These are phyloP conservation scores for Haplographium delicatum DNA, from an alignment of 495 filamentous ascomycete genomes.

Conservation along the genomic window DNA sequence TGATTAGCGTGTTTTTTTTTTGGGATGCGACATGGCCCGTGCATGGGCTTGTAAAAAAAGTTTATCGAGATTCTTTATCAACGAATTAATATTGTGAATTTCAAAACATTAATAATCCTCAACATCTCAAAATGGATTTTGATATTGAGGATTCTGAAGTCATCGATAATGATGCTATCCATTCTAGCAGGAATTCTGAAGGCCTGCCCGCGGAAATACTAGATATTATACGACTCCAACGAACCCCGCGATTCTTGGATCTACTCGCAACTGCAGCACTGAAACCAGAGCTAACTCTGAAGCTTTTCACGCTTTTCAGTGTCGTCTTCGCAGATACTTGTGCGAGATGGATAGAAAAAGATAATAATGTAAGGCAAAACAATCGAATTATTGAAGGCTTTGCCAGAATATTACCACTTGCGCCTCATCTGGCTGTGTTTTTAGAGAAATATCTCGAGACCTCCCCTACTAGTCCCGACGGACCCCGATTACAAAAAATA, in stretches of 20 bases:
- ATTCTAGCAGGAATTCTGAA: slow-evolving; percentile 37
- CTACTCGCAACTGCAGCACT: slow-evolving; percentile 63
- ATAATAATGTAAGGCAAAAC: slow-evolving; percentile 14
- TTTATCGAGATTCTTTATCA: slow-evolving; percentile 13
- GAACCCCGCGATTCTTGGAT: slow-evolving; percentile 61
- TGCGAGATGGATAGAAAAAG: slow-evolving; percentile 57
- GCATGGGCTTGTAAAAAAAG: slow-evolving; percentile 12
- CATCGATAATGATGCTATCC: no score
- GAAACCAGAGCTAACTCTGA: slow-evolving; percentile 56
- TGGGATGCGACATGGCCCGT: slow-evolving; percentile 1
- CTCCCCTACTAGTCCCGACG: background rate
- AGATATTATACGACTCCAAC: slow-evolving; percentile 56
- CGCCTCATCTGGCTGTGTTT: slow-evolving; percentile 61
- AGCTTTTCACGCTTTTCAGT: slow-evolving; percentile 66
- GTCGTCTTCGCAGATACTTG: slow-evolving; percentile 71
- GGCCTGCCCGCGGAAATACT: slow-evolving; percentile 61
- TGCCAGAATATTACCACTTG: slow-evolving; percentile 72
- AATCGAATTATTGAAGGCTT: slow-evolving; percentile 62
- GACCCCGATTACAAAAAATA: background rate
- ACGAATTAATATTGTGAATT: background rate
- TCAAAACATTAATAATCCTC: background rate
- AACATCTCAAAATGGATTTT: slow-evolving; percentile 36
- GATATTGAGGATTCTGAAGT: no score
- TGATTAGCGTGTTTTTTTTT: background rate
- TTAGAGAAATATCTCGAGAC: slow-evolving; percentile 37